These are phyloP conservation scores for Punctularia strigosozonata DNA, from an alignment of 768 basidiomycete genomes.

Conservation along the genomic window DNA sequence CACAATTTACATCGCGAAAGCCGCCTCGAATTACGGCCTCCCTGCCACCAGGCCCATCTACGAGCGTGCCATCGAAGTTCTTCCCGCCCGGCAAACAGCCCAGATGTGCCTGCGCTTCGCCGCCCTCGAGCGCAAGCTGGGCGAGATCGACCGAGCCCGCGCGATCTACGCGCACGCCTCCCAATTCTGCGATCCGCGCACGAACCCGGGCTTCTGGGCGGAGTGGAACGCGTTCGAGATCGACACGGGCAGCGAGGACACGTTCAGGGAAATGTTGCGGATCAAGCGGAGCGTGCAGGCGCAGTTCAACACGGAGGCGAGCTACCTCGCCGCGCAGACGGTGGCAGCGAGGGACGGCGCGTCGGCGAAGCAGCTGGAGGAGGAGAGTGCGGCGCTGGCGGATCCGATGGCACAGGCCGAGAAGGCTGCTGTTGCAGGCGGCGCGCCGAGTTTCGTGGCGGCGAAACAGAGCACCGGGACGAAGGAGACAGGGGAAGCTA, in stretches of 20 bases:
- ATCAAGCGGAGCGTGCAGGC: slow-evolving; percentile 98
- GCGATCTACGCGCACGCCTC: slow-evolving; percentile 96
- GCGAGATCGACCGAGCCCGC: slow-evolving; percentile 96
- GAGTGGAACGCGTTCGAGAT: slow-evolving; percentile 99
- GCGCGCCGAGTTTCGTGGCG: slow-evolving; percentile 58
- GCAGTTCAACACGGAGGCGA: slow-evolving; percentile 95
- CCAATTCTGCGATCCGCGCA: slow-evolving; percentile 95
- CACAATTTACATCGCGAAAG: slow-evolving; percentile 94
- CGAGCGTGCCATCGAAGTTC: slow-evolving; percentile 83
- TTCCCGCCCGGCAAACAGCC: slow-evolving; percentile 90
- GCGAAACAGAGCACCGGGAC: slow-evolving; percentile 43
- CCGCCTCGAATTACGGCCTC: slow-evolving; percentile 88
- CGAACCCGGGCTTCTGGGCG: slow-evolving; percentile 86
- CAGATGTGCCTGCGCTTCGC: slow-evolving; percentile 98
- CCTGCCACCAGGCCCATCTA: slow-evolving; percentile 96
- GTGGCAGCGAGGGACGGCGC: slow-evolving; percentile 54
- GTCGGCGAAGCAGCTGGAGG: slow-evolving; percentile 30
- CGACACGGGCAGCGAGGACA: slow-evolving; percentile 97
- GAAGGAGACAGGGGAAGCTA: slow-evolving; percentile 22
- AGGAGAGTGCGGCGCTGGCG: slow-evolving; percentile 22
- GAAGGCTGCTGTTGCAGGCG: slow-evolving; percentile 44
- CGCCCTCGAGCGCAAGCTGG: slow-evolving; percentile 89
- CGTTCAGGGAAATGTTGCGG: slow-evolving; percentile 89
- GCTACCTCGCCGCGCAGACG: slow-evolving; percentile 86
- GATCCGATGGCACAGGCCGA: slow-evolving; percentile 90